A percentile compares a stretch with the other conserved stretches of the same genome.
Conservation (phyloP, 163 green algal genomes). For the Scenedesmus sp. region DNA sequence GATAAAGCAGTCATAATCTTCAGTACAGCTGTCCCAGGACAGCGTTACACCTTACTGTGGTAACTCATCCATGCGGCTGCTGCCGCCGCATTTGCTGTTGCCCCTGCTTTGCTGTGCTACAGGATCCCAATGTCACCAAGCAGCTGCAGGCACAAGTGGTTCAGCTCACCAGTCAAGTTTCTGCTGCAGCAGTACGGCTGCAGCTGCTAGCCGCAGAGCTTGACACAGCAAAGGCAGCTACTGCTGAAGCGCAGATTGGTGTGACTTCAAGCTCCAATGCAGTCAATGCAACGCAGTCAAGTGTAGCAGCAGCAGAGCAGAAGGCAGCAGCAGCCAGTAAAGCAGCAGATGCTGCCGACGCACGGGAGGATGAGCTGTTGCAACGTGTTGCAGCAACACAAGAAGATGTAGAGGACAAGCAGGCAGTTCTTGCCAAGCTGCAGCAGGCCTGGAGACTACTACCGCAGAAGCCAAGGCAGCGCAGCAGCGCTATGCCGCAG, state of each 20-base stretch:
- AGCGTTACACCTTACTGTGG: too few relatives aligned
- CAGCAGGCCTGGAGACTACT: constrained; percentile 14
- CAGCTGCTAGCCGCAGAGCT: background rate
- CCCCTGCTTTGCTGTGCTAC: background rate
- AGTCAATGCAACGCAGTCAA: background rate
- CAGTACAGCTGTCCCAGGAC: too few relatives aligned
- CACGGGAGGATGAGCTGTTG: background rate
- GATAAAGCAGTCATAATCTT: too few relatives aligned
- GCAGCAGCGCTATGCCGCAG: background rate
- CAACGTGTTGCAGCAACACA: background rate
- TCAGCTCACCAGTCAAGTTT: background rate
- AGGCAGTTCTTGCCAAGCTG: background rate
- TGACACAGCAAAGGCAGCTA: background rate
- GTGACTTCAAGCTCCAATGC: background rate
- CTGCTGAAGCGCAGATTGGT: constrained; percentile 6
- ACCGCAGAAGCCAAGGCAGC: constrained; percentile 22
- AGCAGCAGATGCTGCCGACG: constrained; percentile 32
- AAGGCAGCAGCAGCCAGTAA: background rate
- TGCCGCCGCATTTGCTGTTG: background rate
- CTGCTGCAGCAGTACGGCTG: background rate
- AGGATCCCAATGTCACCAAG: constrained; percentile 15
- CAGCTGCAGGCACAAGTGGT: constrained; percentile 27
- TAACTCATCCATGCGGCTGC: background rate
- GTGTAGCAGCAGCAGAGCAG: background rate
- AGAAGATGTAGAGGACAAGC: background rate